These are phyloP conservation scores for Ceratobasidium theobromae DNA, from an alignment of 1,284 basidiomycete species.

Conservation along the genomic window DNA sequence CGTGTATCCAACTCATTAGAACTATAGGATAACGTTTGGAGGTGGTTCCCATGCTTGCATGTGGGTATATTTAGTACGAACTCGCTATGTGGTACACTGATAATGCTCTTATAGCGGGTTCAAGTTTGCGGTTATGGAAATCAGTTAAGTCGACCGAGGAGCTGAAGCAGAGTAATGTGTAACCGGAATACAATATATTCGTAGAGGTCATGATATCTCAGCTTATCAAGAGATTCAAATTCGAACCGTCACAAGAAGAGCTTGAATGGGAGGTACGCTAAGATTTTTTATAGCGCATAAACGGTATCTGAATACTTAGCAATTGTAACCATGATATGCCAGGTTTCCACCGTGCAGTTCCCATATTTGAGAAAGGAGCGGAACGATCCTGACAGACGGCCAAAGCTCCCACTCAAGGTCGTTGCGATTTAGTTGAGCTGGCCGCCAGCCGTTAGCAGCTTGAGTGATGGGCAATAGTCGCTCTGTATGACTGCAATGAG, in stretches of 20 bases:
- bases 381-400: background rate
- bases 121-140: constrained; percentile 27
- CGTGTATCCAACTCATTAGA: no score
- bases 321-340: no score
- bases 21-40: constrained; percentile 27
- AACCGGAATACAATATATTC: background rate
- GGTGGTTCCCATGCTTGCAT: constrained; percentile 13
- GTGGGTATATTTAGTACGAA: background rate
- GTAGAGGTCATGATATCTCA: constrained; percentile 9
- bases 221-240: constrained; percentile 1
- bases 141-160: constrained; percentile 1
- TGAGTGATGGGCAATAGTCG: no score
- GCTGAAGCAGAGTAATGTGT: background rate
- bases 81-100: background rate
- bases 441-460: no score
- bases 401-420: background rate
- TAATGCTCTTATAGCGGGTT: background rate
- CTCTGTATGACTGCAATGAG: no score
- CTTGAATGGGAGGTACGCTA: constrained; percentile 6
- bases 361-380: background rate
- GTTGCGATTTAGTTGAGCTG: background rate
- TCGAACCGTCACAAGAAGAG: background rate
- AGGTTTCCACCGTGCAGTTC: background rate
- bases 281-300: no score
- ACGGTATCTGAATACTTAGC: no score